These are phyloP conservation scores for Infundibulicybe gibba DNA, from an alignment of 768 basidiomycete genomes.

Conservation along the genomic window DNA sequence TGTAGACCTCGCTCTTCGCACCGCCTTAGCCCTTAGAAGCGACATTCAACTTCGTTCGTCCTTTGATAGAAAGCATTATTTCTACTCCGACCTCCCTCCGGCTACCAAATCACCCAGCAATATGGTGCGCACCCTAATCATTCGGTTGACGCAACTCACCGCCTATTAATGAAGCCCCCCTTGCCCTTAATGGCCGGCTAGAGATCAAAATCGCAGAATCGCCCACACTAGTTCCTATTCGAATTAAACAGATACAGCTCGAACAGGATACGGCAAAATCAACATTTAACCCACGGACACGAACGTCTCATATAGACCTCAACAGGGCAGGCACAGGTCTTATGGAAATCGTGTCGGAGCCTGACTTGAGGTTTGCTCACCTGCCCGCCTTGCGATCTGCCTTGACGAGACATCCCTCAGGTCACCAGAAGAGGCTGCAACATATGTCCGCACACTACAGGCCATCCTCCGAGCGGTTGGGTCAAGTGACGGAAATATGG, in stretches of 20 bases:
- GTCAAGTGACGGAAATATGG: conserved; percentile 96
- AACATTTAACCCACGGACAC: conserved; percentile 47
- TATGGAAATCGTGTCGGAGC: conserved; percentile 95
- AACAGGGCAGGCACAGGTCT: conserved; percentile 88
- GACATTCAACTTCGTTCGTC: conserved; percentile 66
- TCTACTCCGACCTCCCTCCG: conserved; percentile 94
- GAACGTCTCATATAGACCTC: conserved; percentile 69
- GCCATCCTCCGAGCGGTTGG: conserved; percentile 78
- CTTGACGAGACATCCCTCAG: conserved; percentile 28
- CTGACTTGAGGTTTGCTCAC: conserved; percentile 73
- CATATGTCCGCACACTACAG: conserved; percentile 83
- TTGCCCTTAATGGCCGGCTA: conserved; percentile 63
- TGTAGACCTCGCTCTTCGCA: conserved; percentile 76
- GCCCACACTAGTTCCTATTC: conserved; percentile 38
- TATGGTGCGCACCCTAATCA: conserved; percentile 52
- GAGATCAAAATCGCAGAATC: conserved; percentile 39
- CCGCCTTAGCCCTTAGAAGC: conserved; percentile 73
- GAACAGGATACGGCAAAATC: conserved; percentile 99
- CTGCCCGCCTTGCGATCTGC: background rate
- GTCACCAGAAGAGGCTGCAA: conserved; percentile 86
- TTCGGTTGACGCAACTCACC: background rate
- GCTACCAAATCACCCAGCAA: conserved; percentile 97
- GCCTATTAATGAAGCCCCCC: conserved; percentile 53
- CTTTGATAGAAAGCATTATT: conserved; percentile 98
- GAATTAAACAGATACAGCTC: conserved; percentile 92